Evolutionary conservation across 2,329 filamentous ascomycete species (phyloP).

Genomic region (Thielaviopsis euricoi): DNA sequence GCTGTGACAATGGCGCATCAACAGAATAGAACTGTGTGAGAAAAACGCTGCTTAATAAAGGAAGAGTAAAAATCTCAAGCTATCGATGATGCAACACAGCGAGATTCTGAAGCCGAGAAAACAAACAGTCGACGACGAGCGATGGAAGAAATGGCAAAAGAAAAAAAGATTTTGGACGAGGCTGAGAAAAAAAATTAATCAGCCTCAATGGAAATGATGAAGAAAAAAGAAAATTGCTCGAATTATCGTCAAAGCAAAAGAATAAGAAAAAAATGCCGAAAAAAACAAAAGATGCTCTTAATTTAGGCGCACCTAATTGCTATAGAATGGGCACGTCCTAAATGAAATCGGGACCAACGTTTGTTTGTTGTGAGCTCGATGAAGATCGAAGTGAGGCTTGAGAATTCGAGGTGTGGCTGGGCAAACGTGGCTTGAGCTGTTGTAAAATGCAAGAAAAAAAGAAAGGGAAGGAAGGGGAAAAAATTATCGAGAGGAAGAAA

Average conservation of each 20-base stretch:
- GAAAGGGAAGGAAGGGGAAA: not conserved
- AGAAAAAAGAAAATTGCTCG: not conserved
- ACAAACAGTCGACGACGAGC: not conserved
- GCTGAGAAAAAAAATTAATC: not conserved
- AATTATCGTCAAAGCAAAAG: not conserved
- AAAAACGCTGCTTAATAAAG: too few species aligned
- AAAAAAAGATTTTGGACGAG: not conserved
- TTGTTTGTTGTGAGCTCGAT: not conserved
- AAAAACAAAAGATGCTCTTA: not conserved
- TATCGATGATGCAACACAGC: too few species aligned
- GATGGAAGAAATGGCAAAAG: not conserved
- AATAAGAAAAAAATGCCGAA: not conserved
- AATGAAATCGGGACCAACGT: not conserved
- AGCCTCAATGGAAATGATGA: not conserved
- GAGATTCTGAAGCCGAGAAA: not conserved
- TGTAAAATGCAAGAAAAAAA: too few species aligned
- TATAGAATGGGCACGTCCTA: not conserved
- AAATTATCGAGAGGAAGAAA: not conserved
- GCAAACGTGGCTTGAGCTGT: slow-evolving; percentile 11
- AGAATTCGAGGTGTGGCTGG: slow-evolving; percentile 25
- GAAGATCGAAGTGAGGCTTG: slow-evolving; percentile 18
- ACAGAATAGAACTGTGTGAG: too few species aligned
- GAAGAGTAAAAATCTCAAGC: too few species aligned
- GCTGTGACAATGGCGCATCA: too few species aligned
- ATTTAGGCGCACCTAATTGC: not conserved